These are phyloP conservation scores for Diaporthe sp. DNA, from an alignment of 2,329 filamentous ascomycete species.

Conservation along the genomic window DNA sequence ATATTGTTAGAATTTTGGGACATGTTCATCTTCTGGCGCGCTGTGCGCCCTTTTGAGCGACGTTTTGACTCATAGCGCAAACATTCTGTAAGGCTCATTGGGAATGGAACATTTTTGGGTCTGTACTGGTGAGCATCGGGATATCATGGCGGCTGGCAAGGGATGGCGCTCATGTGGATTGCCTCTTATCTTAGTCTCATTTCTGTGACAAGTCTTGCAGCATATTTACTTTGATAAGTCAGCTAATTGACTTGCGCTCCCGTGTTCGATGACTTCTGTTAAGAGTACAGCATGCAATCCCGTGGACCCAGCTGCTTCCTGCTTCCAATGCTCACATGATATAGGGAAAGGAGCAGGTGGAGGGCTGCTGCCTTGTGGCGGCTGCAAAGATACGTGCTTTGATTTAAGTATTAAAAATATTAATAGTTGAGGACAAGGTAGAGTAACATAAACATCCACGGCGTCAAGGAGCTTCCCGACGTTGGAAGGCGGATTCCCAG, in stretches of 20 bases:
- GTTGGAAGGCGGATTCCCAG: constrained; percentile 4
- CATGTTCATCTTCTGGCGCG: background rate
- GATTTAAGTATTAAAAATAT: too few relatives aligned
- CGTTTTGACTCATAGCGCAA: background rate
- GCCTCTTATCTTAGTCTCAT: background rate
- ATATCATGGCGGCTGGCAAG: background rate
- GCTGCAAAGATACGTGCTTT: too few relatives aligned
- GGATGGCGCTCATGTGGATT: background rate
- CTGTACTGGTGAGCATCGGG: background rate
- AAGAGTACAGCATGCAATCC: too few relatives aligned
- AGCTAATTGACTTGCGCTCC: background rate
- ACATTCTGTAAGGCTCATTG: background rate
- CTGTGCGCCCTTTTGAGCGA: background rate
- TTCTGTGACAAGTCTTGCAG: background rate
- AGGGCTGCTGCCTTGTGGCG: too few relatives aligned
- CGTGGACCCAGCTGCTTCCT: background rate
- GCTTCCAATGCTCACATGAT: background rate
- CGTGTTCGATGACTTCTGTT: too few relatives aligned
- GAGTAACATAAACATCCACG: background rate
- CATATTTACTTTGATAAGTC: background rate
- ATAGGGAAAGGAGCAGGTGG: too few relatives aligned
- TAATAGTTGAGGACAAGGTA: too few relatives aligned
- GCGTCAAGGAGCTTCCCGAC: background rate
- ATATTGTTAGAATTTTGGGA: background rate
- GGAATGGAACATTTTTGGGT: background rate